These are phyloP conservation scores for Yamadazyma phyllophila DNA, from an alignment of 805 yeast species.

Conservation along the genomic window DNA sequence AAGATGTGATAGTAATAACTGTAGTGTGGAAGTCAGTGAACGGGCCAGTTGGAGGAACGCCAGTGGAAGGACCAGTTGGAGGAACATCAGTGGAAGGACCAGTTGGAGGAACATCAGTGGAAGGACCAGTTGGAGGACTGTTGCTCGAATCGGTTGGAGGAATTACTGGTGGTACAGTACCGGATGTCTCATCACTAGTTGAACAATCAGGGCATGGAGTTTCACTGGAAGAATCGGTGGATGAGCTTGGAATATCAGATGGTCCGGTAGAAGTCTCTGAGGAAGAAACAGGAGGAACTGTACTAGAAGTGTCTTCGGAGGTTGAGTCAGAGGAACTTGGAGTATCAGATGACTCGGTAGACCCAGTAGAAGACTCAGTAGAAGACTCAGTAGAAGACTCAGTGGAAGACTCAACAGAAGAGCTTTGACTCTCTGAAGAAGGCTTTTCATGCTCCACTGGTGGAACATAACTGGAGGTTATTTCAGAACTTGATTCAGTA, in stretches of 20 bases:
- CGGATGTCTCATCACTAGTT: not conserved
- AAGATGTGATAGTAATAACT: constrained; percentile 36
- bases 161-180: not conserved
- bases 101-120: not conserved
- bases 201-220: not conserved
- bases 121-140: constrained; percentile 2
- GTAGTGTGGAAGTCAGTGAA: constrained; percentile 20
- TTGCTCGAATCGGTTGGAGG: not conserved
- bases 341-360: not conserved
- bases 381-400: not conserved
- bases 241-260: too few species aligned
- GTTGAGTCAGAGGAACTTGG: not conserved
- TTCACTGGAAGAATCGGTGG: not conserved
- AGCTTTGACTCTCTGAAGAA: not conserved
- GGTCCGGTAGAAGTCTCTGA: too few species aligned
- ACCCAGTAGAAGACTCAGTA: not conserved
- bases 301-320: too few species aligned
- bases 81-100: not conserved
- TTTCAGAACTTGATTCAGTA: too few species aligned
- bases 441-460: too few species aligned
- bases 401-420: not conserved
- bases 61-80: not conserved
- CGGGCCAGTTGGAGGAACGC: not conserved
- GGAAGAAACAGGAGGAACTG: too few species aligned
- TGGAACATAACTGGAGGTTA: too few species aligned